Conservation (phyloP, 148 eudicot species). For the Dianthus caryophyllus region DNA sequence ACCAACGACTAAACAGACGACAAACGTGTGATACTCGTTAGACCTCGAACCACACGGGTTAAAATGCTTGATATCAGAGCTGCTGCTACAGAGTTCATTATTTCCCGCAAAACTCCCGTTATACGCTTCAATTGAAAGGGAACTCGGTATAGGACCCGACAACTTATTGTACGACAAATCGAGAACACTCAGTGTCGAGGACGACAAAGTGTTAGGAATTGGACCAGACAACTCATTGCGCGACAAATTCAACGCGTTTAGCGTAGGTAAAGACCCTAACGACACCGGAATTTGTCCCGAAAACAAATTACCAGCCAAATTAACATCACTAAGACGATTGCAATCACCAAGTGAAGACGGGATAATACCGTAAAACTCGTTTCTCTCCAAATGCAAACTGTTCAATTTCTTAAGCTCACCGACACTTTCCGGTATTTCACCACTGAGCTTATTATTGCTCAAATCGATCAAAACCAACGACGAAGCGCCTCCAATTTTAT, state of each 20-base stretch:
- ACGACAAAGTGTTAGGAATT: conserved; percentile 55
- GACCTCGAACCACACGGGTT: conserved; percentile 39
- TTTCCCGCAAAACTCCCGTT: conserved; percentile 70
- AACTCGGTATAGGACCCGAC: conserved; percentile 59
- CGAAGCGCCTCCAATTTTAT: conserved; percentile 44
- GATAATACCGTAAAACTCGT: conserved; percentile 55
- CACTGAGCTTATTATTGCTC: conserved; percentile 47
- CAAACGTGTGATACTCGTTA: conserved; percentile 19
- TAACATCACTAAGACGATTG: conserved; percentile 47
- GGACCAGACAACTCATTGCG: conserved; percentile 57
- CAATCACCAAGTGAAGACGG: conserved; percentile 61
- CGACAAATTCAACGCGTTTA: conserved; percentile 69
- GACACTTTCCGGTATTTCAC: conserved; percentile 43
- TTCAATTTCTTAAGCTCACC: conserved; percentile 44
- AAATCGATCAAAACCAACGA: conserved; percentile 42
- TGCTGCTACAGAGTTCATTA: conserved; percentile 67
- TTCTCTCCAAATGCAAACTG: conserved; percentile 48
- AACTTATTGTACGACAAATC: conserved; percentile 69
- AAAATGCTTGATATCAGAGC: conserved; percentile 46
- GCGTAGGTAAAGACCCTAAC: conserved; percentile 54
- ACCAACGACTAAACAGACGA: conserved; percentile 41
- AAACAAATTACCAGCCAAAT: conserved; percentile 55
- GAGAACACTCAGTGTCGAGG: conserved; percentile 57
- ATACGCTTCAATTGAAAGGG: conserved; percentile 46
- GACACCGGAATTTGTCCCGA: conserved; percentile 57